Evolutionary conservation across 306 rosid species (phyloP), one percentile per base, ranked within the genome.

Genomic region (Malus asiatica): DNA sequence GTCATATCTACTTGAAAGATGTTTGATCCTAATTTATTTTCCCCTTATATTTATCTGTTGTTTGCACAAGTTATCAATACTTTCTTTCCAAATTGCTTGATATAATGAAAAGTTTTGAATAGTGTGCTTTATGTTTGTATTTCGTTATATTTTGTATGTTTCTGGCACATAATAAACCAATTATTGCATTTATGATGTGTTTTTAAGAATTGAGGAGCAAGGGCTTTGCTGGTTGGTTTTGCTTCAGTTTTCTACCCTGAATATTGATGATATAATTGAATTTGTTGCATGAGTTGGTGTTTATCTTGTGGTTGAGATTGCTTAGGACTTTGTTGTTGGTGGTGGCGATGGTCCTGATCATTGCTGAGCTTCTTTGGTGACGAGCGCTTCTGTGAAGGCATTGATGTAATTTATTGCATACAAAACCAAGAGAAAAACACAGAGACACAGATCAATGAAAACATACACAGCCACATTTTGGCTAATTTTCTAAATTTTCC

Each of bases 331-430:
- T 40, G 76, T 67, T 79, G 90, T 25, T 40, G 76, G 19, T 20
- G 67, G 27, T 73, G 80, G 33, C 73, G 82, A 25, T 85, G 32
- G 78, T 86, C 93, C 13, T 83, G 90, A n/a, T 87, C 91, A 73
- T 78, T 59, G 63, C 25, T 19, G 55, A 72, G 78, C 71, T 68
- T 72, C 40, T 85, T 90, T 0, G 93, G 77, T 59, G 78, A 57
- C 13, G 93, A 84, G 22, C 95, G 98, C 89, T 94, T 90, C 85
- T 94, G 98, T 19, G 96, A 93, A 75, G 98, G 98, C 98, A 94
- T 94, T 90, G 91, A 58, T 83, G 77, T 63, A 66, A 19, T 58
- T 18, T 48, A 48, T 15, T 48, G 27, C 63, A 22, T 22, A 58
- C 30, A 11, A 52, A 19, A 52, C 59, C 59, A 19, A 52, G 59